Evolutionary conservation across 495 filamentous ascomycete species (phyloP).

Genomic region (Tuber indicum): DNA sequence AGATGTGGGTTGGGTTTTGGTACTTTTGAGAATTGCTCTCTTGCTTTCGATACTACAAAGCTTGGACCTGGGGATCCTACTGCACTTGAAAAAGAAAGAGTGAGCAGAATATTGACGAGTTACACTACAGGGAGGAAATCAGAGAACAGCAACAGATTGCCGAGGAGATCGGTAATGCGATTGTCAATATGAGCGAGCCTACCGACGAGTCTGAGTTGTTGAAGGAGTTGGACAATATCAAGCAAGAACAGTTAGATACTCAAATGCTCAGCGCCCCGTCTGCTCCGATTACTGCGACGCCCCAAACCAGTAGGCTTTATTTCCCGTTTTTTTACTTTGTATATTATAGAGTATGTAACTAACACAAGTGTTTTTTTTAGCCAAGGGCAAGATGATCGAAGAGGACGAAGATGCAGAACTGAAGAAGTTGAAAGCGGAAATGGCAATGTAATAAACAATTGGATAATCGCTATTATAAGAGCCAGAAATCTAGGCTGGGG

Average conservation of each 20-base stretch:
- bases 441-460: conserved; percentile 71
- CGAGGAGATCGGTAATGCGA: conserved; percentile 82
- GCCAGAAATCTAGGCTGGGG: conserved; percentile 9
- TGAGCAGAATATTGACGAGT: conserved; percentile 16
- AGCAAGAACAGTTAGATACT: conserved; percentile 83
- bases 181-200: conserved; percentile 63
- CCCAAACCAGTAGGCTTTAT: conserved; percentile 68
- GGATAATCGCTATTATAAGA: background rate
- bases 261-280: conserved; percentile 87
- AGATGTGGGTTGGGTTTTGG: background rate
- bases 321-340: conserved; percentile 42
- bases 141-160: conserved; percentile 86
- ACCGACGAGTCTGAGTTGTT: conserved; percentile 84
- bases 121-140: conserved; percentile 68
- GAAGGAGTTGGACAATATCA: conserved; percentile 65
- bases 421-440: conserved; percentile 87
- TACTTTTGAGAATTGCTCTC: background rate
- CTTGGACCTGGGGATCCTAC: background rate
- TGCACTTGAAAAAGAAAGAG: background rate
- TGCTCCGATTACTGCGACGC: conserved; percentile 50
- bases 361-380: conserved; percentile 31
- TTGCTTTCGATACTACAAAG: background rate
- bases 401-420: conserved; percentile 94
- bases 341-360: conserved; percentile 34
- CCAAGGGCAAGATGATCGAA: conserved; percentile 58